Evolutionary conservation across 1,139 yeast genomes (phyloP).

Genomic region (Saccharomyces hybrid): DNA sequence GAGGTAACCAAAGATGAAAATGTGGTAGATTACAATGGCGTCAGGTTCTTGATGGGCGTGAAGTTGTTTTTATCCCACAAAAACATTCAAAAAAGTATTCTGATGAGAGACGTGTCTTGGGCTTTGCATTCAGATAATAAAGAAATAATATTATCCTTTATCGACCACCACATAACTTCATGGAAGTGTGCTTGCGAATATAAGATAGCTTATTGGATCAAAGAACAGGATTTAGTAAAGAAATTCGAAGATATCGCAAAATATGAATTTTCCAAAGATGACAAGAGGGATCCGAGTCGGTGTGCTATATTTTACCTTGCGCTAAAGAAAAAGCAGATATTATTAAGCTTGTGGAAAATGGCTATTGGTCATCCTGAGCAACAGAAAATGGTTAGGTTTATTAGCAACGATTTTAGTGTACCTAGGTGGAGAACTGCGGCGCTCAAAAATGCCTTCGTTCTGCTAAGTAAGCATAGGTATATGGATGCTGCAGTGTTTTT

Average conservation of each 20-base stretch:
- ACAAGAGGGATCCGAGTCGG: conserved; percentile 60
- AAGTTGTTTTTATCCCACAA: conserved; percentile 56
- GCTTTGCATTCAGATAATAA: conserved; percentile 79
- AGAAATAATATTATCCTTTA: conserved; percentile 50
- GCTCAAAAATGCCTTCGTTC: conserved; percentile 82
- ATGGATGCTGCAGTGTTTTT: conserved; percentile 88
- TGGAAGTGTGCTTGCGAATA: conserved; percentile 58
- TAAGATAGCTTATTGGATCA: conserved; percentile 71
- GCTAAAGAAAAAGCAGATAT: conserved; percentile 63
- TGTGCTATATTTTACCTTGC: conserved; percentile 76
- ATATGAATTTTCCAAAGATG: conserved; percentile 44
- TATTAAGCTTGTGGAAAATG: conserved; percentile 77
- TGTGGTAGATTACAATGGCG: conserved; percentile 64
- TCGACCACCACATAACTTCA: conserved; percentile 47
- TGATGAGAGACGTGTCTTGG: conserved; percentile 81
- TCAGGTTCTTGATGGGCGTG: conserved; percentile 64
- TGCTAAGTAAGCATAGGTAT: conserved; percentile 80
- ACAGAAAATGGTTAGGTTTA: conserved; percentile 67
- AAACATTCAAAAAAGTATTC: conserved; percentile 42
- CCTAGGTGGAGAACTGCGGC: conserved; percentile 86
- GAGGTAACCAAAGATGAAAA: conserved; percentile 44
- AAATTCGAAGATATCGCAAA: conserved; percentile 64
- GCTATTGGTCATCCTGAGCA: conserved; percentile 74
- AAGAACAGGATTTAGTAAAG: conserved; percentile 42
- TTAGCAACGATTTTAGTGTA: conserved; percentile 66